phyloP scores from a whole-genome alignment of 2,329 filamentous ascomycete species.

The Fusarium ambrosium region DNA sequence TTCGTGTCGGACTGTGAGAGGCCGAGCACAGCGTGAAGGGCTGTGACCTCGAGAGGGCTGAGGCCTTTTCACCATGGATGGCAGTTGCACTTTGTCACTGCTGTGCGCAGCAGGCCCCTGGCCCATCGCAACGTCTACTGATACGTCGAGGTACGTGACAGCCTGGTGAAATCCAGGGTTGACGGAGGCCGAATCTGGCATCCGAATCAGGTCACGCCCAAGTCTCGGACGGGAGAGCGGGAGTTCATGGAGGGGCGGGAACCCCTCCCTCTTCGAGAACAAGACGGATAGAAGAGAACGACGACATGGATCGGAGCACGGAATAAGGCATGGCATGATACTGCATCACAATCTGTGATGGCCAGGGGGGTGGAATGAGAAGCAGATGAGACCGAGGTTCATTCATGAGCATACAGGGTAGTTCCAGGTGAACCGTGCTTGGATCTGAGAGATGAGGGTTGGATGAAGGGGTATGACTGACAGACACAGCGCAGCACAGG shows the following conservation, averaged over 20 bases:
- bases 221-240: slow-evolving; percentile 17
- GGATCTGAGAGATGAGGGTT: slow-evolving; percentile 23
- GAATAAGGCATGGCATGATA: not conserved
- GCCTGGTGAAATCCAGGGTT: slow-evolving; percentile 8
- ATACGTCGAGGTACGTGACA: slow-evolving; percentile 8
- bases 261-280: slow-evolving; percentile 19
- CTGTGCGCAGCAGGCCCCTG: slow-evolving; percentile 13
- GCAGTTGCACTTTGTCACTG: slow-evolving; percentile 1
- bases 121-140: slow-evolving; percentile 12
- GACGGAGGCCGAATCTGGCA: slow-evolving; percentile 33
- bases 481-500: slow-evolving; percentile 15
- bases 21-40: slow-evolving; percentile 40
- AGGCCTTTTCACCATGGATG: not conserved
- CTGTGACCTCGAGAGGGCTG: slow-evolving; percentile 32
- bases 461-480: slow-evolving; percentile 26
- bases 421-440: slow-evolving; percentile 13
- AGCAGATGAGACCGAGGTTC: slow-evolving; percentile 32
- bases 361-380: slow-evolving; percentile 1
- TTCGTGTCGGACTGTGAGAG: slow-evolving; percentile 54
- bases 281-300: slow-evolving; percentile 21
- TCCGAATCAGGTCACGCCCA: slow-evolving; percentile 21
- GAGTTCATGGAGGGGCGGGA: slow-evolving; percentile 27
- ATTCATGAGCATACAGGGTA: slow-evolving; percentile 24
- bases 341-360: slow-evolving; percentile 11
- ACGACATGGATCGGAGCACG: slow-evolving; percentile 21